Evolutionary conservation across 495 filamentous ascomycete species (phyloP).

Genomic region (Neurospora terricola): DNA sequence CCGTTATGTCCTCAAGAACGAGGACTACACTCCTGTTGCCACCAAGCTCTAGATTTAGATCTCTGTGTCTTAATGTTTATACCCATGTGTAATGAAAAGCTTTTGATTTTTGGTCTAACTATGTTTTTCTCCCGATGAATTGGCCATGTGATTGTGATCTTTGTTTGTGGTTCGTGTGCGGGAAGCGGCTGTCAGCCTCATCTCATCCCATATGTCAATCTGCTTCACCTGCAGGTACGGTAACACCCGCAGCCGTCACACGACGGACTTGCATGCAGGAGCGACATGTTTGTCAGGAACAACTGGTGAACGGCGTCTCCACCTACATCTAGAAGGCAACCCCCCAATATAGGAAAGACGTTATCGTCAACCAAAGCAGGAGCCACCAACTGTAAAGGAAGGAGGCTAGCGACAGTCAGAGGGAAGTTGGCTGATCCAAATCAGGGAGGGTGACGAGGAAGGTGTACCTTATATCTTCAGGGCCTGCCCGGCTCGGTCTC

Average conservation of each 20-base stretch:
- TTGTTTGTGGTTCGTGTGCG: not conserved
- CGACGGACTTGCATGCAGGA: not conserved
- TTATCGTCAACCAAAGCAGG: no score
- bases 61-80: not conserved
- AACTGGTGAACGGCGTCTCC: not conserved
- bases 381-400: no score
- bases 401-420: no score
- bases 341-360: no score
- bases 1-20: conserved; percentile 64
- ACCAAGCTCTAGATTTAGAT: not conserved
- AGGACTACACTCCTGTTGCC: conserved; percentile 19
- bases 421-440: no score
- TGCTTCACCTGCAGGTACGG: not conserved
- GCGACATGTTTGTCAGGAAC: not conserved
- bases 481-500: no score
- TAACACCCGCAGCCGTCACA: not conserved
- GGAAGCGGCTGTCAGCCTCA: not conserved
- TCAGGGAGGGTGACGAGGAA: no score
- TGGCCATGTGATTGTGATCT: not conserved
- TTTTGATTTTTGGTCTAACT: not conserved
- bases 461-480: no score
- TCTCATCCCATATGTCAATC: not conserved
- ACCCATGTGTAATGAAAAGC: not conserved
- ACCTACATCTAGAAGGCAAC: not conserved
- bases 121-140: not conserved